Conservation (phyloP, 2,329 filamentous ascomycete species). For the Aspergillus hortae region DNA sequence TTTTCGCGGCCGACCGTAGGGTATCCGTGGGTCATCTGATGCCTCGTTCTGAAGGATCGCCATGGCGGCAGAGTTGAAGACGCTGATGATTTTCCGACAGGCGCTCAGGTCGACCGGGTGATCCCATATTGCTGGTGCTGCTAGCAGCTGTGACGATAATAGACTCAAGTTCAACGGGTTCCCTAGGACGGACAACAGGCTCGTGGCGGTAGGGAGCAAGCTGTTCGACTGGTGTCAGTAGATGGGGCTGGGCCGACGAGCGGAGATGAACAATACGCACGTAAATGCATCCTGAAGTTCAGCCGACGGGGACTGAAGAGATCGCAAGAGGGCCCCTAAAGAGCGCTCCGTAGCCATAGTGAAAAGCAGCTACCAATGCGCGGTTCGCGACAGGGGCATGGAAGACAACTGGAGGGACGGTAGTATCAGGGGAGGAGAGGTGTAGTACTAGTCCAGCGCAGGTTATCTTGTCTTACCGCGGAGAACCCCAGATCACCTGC, state of each 20-base stretch:
- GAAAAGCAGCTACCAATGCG: background rate
- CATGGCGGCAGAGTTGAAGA: slow-evolving; percentile 60
- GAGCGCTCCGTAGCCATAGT: slow-evolving; percentile 60
- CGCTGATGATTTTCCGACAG: slow-evolving; percentile 55
- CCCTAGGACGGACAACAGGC: slow-evolving; percentile 48
- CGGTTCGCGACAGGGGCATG: slow-evolving; percentile 4
- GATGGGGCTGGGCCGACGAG: slow-evolving; percentile 1
- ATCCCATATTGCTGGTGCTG: slow-evolving; percentile 58
- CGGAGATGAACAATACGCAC: slow-evolving; percentile 36
- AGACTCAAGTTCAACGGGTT: slow-evolving; percentile 62
- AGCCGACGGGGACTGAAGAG: slow-evolving; percentile 54
- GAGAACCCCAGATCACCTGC: slow-evolving; percentile 30
- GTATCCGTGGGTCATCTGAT: slow-evolving; percentile 31
- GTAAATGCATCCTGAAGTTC: slow-evolving; percentile 58
- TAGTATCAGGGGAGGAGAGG: background rate
- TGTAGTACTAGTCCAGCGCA: background rate
- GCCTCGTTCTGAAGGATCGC: slow-evolving; percentile 49
- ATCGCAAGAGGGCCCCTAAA: slow-evolving; percentile 57
- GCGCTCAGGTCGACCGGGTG: slow-evolving; percentile 51
- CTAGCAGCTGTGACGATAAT: slow-evolving; percentile 57
- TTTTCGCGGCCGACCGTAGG: slow-evolving; percentile 46
- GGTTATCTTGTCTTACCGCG: slow-evolving; percentile 17
- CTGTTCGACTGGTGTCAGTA: slow-evolving; percentile 24
- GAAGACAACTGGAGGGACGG: background rate
- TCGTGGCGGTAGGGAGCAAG: slow-evolving; percentile 52